phyloP scores from a whole-genome alignment of 768 basidiomycete species.

The Boletus rubescentipes region DNA sequence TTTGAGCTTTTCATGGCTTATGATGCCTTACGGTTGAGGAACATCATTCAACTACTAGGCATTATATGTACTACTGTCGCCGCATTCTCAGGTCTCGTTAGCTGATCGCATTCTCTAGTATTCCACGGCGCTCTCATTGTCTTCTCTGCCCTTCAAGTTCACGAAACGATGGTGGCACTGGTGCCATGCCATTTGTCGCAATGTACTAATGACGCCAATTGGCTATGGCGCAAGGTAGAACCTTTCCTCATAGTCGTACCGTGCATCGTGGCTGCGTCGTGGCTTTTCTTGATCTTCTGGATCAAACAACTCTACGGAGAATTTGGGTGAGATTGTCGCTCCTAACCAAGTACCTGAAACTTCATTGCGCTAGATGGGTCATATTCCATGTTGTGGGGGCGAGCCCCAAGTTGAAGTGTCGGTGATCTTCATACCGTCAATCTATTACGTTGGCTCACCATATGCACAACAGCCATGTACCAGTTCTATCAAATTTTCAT shows the following conservation, averaged over 20 bases:
- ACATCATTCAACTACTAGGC: constrained; percentile 75
- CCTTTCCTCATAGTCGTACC: constrained; percentile 75
- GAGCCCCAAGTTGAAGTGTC: constrained; percentile 81
- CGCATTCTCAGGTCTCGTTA: neutral
- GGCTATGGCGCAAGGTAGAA: constrained; percentile 58
- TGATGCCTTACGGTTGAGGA: constrained; percentile 78
- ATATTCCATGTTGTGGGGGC: constrained; percentile 90
- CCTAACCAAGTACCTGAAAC: neutral
- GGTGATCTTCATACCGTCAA: constrained; percentile 20
- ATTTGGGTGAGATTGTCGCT: constrained; percentile 62
- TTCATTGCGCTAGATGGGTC: constrained; percentile 61
- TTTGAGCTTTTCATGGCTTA: constrained; percentile 81
- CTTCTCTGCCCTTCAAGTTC: constrained; percentile 73
- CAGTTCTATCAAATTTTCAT: constrained; percentile 86
- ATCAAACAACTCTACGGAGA: constrained; percentile 71
- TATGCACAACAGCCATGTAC: constrained; percentile 66
- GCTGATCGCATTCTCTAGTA: constrained; percentile 32
- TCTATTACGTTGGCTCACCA: neutral
- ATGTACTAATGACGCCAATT: constrained; percentile 49
- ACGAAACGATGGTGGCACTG: constrained; percentile 68
- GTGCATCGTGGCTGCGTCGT: constrained; percentile 62
- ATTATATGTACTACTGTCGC: constrained; percentile 55
- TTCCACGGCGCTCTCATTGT: constrained; percentile 77
- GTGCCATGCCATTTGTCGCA: constrained; percentile 34
- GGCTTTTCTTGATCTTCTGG: constrained; percentile 66